Conservation (phyloP, 2,329 filamentous ascomycete species). For the Fusarium sp. region DNA sequence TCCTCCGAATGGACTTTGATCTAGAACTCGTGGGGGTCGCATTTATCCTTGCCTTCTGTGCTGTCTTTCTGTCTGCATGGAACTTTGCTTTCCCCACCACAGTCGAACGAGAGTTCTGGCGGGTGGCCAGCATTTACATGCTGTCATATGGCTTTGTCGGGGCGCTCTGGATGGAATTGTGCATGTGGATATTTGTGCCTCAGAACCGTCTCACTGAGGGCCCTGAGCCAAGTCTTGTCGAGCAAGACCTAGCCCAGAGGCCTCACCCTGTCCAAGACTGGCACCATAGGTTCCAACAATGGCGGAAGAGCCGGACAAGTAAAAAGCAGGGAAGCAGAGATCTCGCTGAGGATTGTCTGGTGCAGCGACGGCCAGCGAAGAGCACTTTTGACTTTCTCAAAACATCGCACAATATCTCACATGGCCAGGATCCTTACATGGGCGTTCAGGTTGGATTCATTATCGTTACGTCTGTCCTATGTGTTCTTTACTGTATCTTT, state of each 20-base stretch:
- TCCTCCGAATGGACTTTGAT: constrained; percentile 28
- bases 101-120: constrained; percentile 12
- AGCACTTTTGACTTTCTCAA: neutral
- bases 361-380: neutral
- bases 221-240: constrained; percentile 3
- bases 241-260: neutral
- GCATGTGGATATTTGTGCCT: constrained; percentile 24
- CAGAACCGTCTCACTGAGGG: neutral
- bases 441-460: too few relatives aligned
- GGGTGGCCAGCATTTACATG: constrained; percentile 24
- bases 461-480: too few relatives aligned
- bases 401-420: constrained; percentile 17
- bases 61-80: constrained; percentile 21
- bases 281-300: neutral
- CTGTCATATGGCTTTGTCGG: constrained; percentile 14
- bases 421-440: neutral
- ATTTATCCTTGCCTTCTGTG: constrained; percentile 28
- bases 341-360: neutral
- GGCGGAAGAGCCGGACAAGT: neutral
- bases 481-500: too few relatives aligned
- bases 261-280: constrained; percentile 8
- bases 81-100: constrained; percentile 15
- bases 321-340: neutral
- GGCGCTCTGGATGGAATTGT: constrained; percentile 21
- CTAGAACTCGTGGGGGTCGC: constrained; percentile 17